phyloP scores from a whole-genome alignment of 768 basidiomycete genomes.

The Tylopilus subfusipes region DNA sequence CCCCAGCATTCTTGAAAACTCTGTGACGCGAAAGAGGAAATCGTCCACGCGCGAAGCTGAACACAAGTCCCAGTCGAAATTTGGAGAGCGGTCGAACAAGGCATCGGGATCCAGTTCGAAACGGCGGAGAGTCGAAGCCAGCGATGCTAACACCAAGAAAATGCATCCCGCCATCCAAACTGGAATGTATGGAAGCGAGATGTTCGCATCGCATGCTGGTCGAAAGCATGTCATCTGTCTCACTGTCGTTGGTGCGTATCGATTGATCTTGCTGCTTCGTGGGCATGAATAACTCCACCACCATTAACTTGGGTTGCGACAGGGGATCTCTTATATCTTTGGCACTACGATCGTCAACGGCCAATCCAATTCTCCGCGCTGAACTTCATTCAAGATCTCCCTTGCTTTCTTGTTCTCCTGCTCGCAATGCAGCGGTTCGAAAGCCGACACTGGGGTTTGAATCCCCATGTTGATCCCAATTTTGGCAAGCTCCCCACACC shows the following conservation, averaged over 20 bases:
- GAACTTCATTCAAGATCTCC: too few species aligned
- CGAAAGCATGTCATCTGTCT: too few species aligned
- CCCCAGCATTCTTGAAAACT: not conserved
- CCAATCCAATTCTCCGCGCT: too few species aligned
- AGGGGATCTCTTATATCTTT: too few species aligned
- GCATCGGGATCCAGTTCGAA: not conserved
- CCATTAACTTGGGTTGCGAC: too few species aligned
- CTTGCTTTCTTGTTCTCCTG: too few species aligned
- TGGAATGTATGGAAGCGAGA: not conserved
- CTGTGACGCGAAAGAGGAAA: too few species aligned
- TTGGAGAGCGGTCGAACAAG: not conserved
- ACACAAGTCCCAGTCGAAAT: not conserved
- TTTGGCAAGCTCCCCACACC: not conserved
- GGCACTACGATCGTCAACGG: too few species aligned
- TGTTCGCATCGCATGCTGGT: slow-evolving; percentile 5
- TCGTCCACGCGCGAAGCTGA: not conserved
- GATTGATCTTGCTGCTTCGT: not conserved
- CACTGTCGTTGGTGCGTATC: not conserved
- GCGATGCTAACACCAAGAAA: not conserved
- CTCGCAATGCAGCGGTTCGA: too few species aligned
- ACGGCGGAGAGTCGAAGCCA: not conserved
- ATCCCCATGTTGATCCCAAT: not conserved
- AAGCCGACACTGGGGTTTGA: not conserved
- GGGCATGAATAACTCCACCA: too few species aligned
- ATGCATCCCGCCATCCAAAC: not conserved